These are phyloP conservation scores for Citrus sp. DNA, from an alignment of 345 rosid genomes.

Conservation along the genomic window DNA sequence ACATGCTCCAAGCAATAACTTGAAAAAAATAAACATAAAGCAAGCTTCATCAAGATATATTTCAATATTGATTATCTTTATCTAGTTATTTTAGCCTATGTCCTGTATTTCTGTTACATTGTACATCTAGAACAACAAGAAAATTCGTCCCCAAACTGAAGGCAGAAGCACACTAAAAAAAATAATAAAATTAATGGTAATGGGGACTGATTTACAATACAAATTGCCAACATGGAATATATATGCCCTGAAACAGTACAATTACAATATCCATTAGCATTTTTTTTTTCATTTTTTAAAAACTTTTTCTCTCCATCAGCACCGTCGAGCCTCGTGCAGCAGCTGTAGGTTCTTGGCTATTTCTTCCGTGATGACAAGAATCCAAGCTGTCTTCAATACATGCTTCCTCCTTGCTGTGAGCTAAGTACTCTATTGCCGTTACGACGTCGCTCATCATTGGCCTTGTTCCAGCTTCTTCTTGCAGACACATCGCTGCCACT, in stretches of 20 bases:
- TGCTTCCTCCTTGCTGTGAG: constrained; percentile 21
- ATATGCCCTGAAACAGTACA: neutral
- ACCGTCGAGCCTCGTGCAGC: too few species aligned
- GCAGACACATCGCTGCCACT: constrained; percentile 82
- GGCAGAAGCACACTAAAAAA: neutral
- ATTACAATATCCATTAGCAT: too few species aligned
- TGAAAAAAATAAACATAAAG: too few species aligned
- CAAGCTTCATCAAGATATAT: neutral
- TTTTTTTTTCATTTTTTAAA: too few species aligned
- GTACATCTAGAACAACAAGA: neutral
- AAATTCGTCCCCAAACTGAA: neutral
- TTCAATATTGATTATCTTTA: neutral
- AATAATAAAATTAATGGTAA: too few species aligned
- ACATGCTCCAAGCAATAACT: too few species aligned
- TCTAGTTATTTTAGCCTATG: neutral
- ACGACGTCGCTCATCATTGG: constrained; percentile 84
- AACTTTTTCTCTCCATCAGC: too few species aligned
- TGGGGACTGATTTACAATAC: neutral
- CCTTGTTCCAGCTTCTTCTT: constrained; percentile 60
- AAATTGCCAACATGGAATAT: neutral
- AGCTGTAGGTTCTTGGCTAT: too few species aligned
- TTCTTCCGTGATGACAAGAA: neutral
- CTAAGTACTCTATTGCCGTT: constrained; percentile 64
- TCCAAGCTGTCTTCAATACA: neutral
- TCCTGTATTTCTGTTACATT: neutral